phyloP scores from a whole-genome alignment of 2,329 filamentous ascomycete genomes.

The Trichoderma guizhouense region DNA sequence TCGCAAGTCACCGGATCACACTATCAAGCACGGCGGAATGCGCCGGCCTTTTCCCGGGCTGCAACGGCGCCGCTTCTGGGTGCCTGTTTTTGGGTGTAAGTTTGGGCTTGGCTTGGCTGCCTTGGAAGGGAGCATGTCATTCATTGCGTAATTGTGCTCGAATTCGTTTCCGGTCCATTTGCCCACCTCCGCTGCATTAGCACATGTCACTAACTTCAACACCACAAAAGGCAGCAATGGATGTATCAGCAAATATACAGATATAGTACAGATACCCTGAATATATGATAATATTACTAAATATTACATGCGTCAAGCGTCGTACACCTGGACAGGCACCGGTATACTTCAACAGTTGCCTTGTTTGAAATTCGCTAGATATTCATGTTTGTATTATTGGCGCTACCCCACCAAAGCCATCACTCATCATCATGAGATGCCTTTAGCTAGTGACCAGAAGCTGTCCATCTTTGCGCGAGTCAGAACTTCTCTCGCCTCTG shows the following conservation, averaged over 20 bases:
- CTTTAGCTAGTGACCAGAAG: conserved; percentile 90
- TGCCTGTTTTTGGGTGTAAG: neutral
- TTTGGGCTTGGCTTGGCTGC: neutral
- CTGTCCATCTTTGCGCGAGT: conserved; percentile 85
- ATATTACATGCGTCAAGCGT: neutral
- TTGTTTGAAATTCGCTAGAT: neutral
- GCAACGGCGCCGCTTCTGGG: neutral
- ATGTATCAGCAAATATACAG: neutral
- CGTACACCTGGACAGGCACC: neutral
- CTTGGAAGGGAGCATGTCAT: neutral
- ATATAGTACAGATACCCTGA: neutral
- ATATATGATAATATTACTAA: neutral
- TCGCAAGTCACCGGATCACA: neutral
- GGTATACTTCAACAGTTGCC: neutral
- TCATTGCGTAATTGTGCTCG: neutral
- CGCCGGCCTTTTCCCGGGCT: neutral
- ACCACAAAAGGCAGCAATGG: neutral
- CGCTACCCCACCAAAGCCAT: neutral
- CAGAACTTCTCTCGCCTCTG: conserved; percentile 78
- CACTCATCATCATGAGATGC: conserved; percentile 22
- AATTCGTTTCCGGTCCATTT: neutral
- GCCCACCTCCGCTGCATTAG: neutral
- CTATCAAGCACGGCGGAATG: neutral
- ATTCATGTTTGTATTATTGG: neutral
- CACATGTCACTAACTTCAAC: neutral